Percentiles rank a stretch among this genome's conserved stretches.
phyloP scores from a whole-genome alignment of 495 filamentous ascomycete genomes.

The Penicillium cinerascens region DNA sequence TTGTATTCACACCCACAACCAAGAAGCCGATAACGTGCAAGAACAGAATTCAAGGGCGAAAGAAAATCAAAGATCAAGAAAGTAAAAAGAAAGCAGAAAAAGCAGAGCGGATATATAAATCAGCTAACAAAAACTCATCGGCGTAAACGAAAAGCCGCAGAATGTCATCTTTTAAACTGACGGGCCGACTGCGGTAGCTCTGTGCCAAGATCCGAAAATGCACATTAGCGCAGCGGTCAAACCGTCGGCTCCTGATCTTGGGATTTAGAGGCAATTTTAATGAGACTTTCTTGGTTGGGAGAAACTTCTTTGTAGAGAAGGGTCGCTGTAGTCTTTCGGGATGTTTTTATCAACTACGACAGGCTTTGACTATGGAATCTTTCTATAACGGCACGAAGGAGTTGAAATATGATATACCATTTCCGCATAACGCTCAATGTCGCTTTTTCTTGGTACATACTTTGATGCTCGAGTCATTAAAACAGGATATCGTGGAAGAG shows the following conservation, averaged over 20 bases:
- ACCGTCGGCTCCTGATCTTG: neutral
- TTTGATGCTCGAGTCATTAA: neutral
- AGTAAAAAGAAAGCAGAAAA: neutral
- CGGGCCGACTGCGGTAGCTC: slow-evolving; percentile 11
- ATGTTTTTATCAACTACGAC: too few relatives aligned
- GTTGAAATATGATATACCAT: neutral
- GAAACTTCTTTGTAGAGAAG: too few relatives aligned
- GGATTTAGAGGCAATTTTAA: neutral
- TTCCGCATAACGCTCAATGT: neutral
- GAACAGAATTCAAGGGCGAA: neutral
- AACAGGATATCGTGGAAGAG: slow-evolving; percentile 10
- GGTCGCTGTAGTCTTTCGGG: too few relatives aligned
- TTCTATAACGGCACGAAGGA: too few relatives aligned
- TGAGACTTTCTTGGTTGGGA: too few relatives aligned
- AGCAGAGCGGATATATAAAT: neutral
- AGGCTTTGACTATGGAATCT: too few relatives aligned
- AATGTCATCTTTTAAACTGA: neutral
- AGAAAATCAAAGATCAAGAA: neutral
- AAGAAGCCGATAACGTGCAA: neutral
- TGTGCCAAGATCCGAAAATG: slow-evolving; percentile 13
- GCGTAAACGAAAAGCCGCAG: slow-evolving; percentile 17
- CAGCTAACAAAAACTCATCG: neutral
- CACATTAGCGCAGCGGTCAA: slow-evolving; percentile 5
- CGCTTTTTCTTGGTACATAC: neutral
- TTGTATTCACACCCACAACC: neutral